Evolutionary conservation across 352 stramenopile genomes (phyloP), one percentile per base, ranked within the genome.

Genomic region (Phytophthora sp.): DNA sequence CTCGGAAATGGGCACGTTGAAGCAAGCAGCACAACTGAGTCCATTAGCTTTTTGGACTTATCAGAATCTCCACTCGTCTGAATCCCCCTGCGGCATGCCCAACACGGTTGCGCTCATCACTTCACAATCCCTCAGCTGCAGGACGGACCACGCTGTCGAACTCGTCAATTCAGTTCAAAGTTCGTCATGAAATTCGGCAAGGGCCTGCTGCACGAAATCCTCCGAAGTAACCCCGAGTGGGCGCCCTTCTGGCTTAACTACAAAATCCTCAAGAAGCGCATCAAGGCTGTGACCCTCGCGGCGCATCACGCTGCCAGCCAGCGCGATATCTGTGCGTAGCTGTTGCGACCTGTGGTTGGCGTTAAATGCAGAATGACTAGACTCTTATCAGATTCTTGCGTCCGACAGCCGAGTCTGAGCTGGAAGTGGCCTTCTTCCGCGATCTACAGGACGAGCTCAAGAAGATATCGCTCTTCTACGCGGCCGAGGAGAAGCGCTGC

Each of bases 221-320:
- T 91, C 35, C 79, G 87, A 64, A 90, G 82, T 69, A 92, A 89
- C 60, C 83, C 86, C 11, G 82, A 92, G 60, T 94, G 83, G 83
- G 83, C 81, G n/a, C 83, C 83, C 26, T 94, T 92, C 63, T 94
- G 86, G 86, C 85, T 94, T 66, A 92, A 92, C 73, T 94, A 94
- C 67, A 94, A 94, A 73, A 84, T 69, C 30, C 81, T 94, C 47
- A 94, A 94, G 70, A 94, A 92, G 57, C 83, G 80, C 63, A 92
- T 94, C 56, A 94, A 94, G 66, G 80, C 79, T 30, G 83, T 92
- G 31, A 84, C 79, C 7, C 57, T 69, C 36, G 73, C 76, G 26
- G 74, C 66, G 24, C 72, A 78, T 61, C 69, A 76, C 41, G 58
- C 71, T 26, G 26, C 68, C 51, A 74, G 56, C 20, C 66, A 86